Conservation (phyloP, 2,329 filamentous ascomycete species). For the Aspergillus melleus region DNA sequence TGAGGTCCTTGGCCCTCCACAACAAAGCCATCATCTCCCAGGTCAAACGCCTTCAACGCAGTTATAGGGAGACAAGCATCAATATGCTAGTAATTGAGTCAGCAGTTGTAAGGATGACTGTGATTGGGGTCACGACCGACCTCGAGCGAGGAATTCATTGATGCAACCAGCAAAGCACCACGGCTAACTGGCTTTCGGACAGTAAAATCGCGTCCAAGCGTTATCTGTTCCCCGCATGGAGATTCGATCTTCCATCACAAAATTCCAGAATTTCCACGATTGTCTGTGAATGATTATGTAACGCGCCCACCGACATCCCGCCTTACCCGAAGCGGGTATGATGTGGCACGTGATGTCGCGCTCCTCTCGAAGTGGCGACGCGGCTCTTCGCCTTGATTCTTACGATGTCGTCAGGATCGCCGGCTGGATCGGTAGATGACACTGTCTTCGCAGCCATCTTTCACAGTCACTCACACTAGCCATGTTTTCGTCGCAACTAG, state of each 20-base stretch:
- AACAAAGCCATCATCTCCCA: constrained; percentile 30
- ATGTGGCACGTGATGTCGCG: constrained; percentile 27
- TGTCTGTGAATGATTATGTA: constrained; percentile 21
- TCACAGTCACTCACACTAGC: not conserved
- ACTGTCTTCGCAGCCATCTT: not conserved
- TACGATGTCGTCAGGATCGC: not conserved
- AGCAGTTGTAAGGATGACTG: constrained; percentile 13
- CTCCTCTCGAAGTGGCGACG: constrained; percentile 17
- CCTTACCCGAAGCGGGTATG: constrained; percentile 18
- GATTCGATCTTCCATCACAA: constrained; percentile 9
- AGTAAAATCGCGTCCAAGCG: not conserved
- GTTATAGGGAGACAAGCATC: constrained; percentile 47
- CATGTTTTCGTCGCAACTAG: constrained; percentile 1
- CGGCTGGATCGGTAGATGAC: not conserved
- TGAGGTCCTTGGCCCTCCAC: constrained; percentile 43
- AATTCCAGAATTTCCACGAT: constrained; percentile 18
- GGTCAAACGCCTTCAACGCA: constrained; percentile 35
- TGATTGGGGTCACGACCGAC: constrained; percentile 21
- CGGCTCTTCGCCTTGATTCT: not conserved
- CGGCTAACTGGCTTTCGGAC: constrained; percentile 8
- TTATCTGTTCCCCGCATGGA: constrained; percentile 14
- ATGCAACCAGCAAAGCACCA: constrained; percentile 17
- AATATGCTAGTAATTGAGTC: constrained; percentile 35
- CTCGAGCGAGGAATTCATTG: constrained; percentile 33
- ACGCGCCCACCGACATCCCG: constrained; percentile 2